Percentiles rank a stretch among this genome's conserved stretches.
Evolutionary conservation across 164 flowering plant genomes (phyloP).

Genomic region (Malania oleifera): DNA sequence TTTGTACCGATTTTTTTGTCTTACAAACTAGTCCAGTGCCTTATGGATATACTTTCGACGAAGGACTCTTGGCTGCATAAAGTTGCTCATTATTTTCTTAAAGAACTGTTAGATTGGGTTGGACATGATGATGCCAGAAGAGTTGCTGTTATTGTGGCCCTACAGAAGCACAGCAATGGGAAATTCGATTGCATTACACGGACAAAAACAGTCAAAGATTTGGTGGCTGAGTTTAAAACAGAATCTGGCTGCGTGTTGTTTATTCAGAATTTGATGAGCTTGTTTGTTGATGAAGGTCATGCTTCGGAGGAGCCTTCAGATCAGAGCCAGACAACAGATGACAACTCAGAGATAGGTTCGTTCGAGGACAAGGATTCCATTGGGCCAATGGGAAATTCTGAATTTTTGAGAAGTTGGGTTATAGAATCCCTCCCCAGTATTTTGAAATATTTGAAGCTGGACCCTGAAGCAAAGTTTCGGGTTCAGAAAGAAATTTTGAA

Average conservation of each 20-base stretch:
- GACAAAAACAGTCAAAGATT: conserved; percentile 60
- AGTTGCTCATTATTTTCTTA: conserved; percentile 67
- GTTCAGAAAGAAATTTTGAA: conserved; percentile 82
- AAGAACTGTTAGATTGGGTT: conserved; percentile 56
- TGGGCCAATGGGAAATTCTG: conserved; percentile 39
- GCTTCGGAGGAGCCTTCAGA: conserved; percentile 83
- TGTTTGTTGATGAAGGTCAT: conserved; percentile 80
- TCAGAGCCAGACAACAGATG: conserved; percentile 94
- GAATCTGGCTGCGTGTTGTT: conserved; percentile 75
- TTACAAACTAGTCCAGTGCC: conserved; percentile 74
- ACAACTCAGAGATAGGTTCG: conserved; percentile 79
- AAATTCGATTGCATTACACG: conserved; percentile 77
- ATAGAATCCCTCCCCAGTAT: conserved; percentile 71
- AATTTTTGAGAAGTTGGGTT: conserved; percentile 74
- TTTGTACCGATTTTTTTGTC: conserved; percentile 58
- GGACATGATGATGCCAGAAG: conserved; percentile 59
- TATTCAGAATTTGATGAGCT: conserved; percentile 55
- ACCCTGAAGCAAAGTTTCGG: conserved; percentile 51
- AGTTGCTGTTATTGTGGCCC: conserved; percentile 66
- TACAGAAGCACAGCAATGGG: conserved; percentile 82
- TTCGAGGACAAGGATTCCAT: conserved; percentile 62
- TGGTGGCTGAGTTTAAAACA: conserved; percentile 62
- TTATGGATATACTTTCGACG: conserved; percentile 82
- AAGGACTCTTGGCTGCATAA: conserved; percentile 83
- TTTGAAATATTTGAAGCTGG: conserved; percentile 62